Base-by-base conservation (phyloP, 352 stramenopile genomes). In the Pythium periplocum region DNA sequence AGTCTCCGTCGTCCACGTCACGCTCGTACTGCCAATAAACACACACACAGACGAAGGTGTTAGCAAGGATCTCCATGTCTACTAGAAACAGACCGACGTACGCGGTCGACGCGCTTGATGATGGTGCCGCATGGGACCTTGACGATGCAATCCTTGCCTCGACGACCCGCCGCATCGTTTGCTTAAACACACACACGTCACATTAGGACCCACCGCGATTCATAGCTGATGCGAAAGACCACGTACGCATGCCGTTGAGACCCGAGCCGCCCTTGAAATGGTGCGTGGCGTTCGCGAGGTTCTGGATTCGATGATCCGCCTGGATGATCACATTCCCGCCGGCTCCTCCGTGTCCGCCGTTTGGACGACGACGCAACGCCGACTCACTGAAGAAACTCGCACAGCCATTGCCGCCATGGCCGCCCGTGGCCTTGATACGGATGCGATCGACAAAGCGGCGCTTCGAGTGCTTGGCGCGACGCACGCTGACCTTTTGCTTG, bases 391-490 rank as follows among this genome's bases (percentile, higher is more conserved):
- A 87, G 51, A 93, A 95, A 50, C 85, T 95, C 53, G 77, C 68
- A 62, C 87, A 96, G 40, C 87, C 87, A 59, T 96, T 94, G 59
- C 87, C 87, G 37, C 87, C 87, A 51, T 95, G 81, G 9, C 87
- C 87, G 6, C 85, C 87, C 1, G 80, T 94, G n/a, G 85, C 83
- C 45, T 92, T 90, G 47, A 96, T 86, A 42, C 87, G 78, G 55
- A 96, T 92, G 63, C 84, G 80, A 66, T 96, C 87, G 37, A 96
- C 83, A 53, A 96, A 96, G 59, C 89, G 87, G 10, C 83, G 81
- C 77, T 93, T 95, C 35, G 81, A 87, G 68, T 93, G 84, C 66
- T 93, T 82, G 51, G 80, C 79, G 47, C 83, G 83, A 37, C 78
- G 81, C 48, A 94, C 64, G 50, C 81, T 75, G 47, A 94, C 83